Evolutionary conservation across 768 basidiomycete genomes (phyloP), one percentile per base, ranked within the genome.

Genomic region (Ramaria sp.): DNA sequence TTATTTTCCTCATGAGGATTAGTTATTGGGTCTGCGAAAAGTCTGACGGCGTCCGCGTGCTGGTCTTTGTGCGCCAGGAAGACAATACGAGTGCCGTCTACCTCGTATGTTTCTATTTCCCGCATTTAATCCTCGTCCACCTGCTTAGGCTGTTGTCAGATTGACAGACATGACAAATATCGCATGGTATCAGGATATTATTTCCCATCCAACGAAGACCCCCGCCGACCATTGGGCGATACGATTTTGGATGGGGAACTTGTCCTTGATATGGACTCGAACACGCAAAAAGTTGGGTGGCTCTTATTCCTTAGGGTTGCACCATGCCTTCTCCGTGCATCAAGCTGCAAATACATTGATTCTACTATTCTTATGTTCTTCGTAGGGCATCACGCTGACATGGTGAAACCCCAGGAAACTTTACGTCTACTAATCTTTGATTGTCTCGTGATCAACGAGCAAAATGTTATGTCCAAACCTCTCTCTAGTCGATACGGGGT

Each of bases 1-100:
- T 1, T 24, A 9, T 45, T 47, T 47, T 30, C 27, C 20, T 39
- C 11, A 17, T 33, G 4, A 33, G 47, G 22, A 27, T 48, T 66
- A 97, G 94, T 67, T 99, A 88, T 70, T 99, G 95, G 95, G 96
- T 99, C 43, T 96, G 93, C 72, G 96, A 99, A 74, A 98, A 98
- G 74, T 95, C 91, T 12, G 96, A 98, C 66, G 96, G 96, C 12
- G 68, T 99, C 52, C 83, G 96, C 37, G 89, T 98, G 41, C 75
- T 99, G 30, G 80, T 98, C 52, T 72, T 95, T 58, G 78, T 98
- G 51, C 73, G 78, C 68, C 75, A 71, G 50, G 86, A 88, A 68
- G 60, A 68, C 67, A 41, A 64, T 24, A 66, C 65, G 47, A 75
- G 76, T 61, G 74, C 76, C 51, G 80, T 87, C 3, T 96, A 82